Base-by-base conservation (phyloP, 1,284 basidiomycete species). In the Macrocystidia cucumis region DNA sequence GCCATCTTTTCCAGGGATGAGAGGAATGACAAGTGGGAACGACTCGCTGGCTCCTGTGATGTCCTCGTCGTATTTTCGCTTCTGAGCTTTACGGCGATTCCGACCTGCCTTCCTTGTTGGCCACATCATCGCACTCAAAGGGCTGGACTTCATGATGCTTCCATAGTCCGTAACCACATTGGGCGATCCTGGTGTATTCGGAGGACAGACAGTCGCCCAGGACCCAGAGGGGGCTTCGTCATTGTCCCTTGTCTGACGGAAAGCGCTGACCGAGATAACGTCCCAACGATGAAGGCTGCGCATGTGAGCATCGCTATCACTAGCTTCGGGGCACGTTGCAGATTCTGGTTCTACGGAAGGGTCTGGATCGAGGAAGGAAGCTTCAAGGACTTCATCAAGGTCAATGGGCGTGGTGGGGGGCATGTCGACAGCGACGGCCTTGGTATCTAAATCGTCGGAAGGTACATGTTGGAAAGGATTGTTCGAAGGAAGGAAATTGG, bases 301-400 rank as follows among this genome's bases (percentile, higher is more conserved):
- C 23, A 25, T 25, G 23, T 25, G 23, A 28, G 34, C 38, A 35
- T 47, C 35, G 34, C 39, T 22, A 28, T 34, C 34, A 25, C 33
- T 28, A 12, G 41, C 34, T 6, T 42, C 17, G 8, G 40, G 13
- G 17, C 35, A 35, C 37, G 39, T 33, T 27, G 40, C 26, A 8
- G 32, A 25, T 16, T 17, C 35, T 38, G 35, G 16, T 38, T 40
- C 36, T 32, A 40, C 9, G 37, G 56, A 53, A 3, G 68, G 62
- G 38, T 77, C 76, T 3, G 69, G 62, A 44, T 76, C 73, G 9
- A 88, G 62, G 54, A 84, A 73, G 0, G 83, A 75, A 1, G 77
- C 63, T 40, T 89, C 81, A 22, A 89, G 63, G n/a, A 89, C 83
- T 45, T 89, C 84, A 46, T 85, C 74, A n/a, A 88, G 66, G 59